phyloP scores from a whole-genome alignment of 164 flowering plant genomes.

The Amborella trichopoda region DNA sequence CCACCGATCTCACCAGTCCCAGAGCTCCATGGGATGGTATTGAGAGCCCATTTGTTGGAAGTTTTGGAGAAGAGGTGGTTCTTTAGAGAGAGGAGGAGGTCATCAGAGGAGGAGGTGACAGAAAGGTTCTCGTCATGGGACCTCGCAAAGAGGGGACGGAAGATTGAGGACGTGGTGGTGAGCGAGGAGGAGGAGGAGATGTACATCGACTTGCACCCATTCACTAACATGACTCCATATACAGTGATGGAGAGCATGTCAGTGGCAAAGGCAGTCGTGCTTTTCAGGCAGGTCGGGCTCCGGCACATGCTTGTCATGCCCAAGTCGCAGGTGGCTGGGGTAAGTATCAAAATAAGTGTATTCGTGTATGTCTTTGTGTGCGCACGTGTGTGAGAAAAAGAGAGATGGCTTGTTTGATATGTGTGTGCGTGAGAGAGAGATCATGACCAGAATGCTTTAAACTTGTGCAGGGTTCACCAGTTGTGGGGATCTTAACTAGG shows the following conservation, averaged over 20 bases:
- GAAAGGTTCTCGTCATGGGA: slow-evolving; percentile 53
- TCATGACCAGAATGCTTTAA: not conserved
- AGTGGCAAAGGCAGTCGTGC: slow-evolving; percentile 78
- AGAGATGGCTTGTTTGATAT: too few relatives aligned
- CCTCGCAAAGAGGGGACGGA: slow-evolving; percentile 54
- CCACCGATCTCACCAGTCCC: slow-evolving; percentile 25
- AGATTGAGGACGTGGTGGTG: slow-evolving; percentile 48
- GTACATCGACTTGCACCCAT: slow-evolving; percentile 86
- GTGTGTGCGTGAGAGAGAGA: not conserved
- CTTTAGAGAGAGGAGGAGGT: slow-evolving; percentile 39
- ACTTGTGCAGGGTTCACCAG: slow-evolving; percentile 47
- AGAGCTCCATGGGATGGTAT: slow-evolving; percentile 61
- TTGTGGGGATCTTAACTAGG: slow-evolving; percentile 85
- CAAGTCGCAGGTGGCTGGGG: slow-evolving; percentile 56
- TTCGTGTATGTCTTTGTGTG: not conserved
- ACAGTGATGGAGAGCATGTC: slow-evolving; percentile 88
- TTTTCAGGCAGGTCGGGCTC: slow-evolving; percentile 72
- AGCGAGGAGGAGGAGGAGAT: slow-evolving; percentile 70
- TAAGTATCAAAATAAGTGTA: not conserved
- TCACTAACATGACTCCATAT: slow-evolving; percentile 77
- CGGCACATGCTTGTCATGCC: slow-evolving; percentile 81
- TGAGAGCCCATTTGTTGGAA: slow-evolving; percentile 61
- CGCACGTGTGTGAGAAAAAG: too few relatives aligned
- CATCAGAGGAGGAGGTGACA: slow-evolving; percentile 72
- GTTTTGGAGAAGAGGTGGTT: slow-evolving; percentile 77